Percentiles rank a stretch among this genome's conserved stretches.
Evolutionary conservation across 352 stramenopile species (phyloP).

Genomic region (Globisporangium recalcitrans): DNA sequence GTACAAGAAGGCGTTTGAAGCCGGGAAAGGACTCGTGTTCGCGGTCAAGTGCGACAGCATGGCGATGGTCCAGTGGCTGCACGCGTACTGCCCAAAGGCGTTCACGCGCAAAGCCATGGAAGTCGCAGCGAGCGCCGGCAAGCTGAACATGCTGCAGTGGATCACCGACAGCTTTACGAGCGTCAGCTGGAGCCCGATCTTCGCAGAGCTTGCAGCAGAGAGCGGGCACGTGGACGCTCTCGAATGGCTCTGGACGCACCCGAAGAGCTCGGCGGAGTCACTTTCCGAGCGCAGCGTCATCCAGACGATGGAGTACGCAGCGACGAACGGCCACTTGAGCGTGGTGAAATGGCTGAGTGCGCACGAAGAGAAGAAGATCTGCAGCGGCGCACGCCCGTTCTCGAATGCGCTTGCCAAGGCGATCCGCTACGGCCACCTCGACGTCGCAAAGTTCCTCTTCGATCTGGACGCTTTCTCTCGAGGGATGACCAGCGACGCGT

Average conservation of each 20-base stretch:
- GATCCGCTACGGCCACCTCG: background rate
- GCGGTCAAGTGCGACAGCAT: background rate
- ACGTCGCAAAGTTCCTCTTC: background rate
- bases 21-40: background rate
- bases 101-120: background rate
- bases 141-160: background rate
- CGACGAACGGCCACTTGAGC: background rate
- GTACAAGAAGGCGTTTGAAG: background rate
- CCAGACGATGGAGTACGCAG: background rate
- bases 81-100: background rate
- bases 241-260: background rate
- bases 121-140: background rate
- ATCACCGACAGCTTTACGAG: background rate
- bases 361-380: background rate
- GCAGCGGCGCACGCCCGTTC: background rate
- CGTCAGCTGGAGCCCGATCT: background rate
- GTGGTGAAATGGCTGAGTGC: background rate
- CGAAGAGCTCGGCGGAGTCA: background rate
- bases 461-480: background rate
- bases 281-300: background rate
- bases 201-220: background rate
- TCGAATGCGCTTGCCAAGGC: background rate
- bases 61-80: background rate
- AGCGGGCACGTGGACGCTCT: background rate
- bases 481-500: background rate